These are phyloP conservation scores for Neofusicoccum kwambonambiense DNA, from an alignment of 2,329 filamentous ascomycete species.

Conservation along the genomic window DNA sequence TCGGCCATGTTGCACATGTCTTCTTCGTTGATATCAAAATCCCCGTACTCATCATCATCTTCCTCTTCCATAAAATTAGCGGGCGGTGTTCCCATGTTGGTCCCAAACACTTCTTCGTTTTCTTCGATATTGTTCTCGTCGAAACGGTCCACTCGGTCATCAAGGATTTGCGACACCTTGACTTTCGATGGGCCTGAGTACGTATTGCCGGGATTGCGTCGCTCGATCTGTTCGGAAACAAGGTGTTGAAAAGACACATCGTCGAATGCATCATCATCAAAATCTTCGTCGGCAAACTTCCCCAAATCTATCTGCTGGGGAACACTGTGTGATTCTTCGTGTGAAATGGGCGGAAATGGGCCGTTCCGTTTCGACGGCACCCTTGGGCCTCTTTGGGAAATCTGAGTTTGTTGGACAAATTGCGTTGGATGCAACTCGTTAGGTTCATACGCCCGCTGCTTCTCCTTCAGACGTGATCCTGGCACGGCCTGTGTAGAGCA, in stretches of 20 bases:
- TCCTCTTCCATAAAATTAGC: constrained; percentile 23
- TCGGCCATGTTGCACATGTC: constrained; percentile 44
- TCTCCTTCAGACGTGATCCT: not conserved
- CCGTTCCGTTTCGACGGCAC: constrained; percentile 29
- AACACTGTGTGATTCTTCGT: constrained; percentile 19
- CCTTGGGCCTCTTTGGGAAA: constrained; percentile 28
- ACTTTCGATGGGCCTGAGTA: not conserved
- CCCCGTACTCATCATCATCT: constrained; percentile 21
- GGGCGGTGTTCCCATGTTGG: constrained; percentile 39
- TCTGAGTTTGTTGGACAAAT: constrained; percentile 33
- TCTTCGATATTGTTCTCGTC: constrained; percentile 32
- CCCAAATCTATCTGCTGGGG: constrained; percentile 15
- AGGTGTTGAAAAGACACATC: not conserved
- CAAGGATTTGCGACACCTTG: not conserved
- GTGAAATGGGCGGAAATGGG: too few relatives aligned
- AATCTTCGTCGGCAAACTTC: constrained; percentile 27
- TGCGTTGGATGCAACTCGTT: constrained; percentile 24
- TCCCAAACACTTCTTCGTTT: constrained; percentile 31
- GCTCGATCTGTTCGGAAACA: too few relatives aligned
- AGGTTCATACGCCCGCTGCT: not conserved
- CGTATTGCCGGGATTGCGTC: too few relatives aligned
- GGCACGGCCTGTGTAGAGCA: not conserved
- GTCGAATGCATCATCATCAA: constrained; percentile 21
- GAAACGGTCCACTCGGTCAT: constrained; percentile 20
- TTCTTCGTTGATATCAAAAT: constrained; percentile 18